Conservation (phyloP, 108 stramenopile species). For the Parietichytrium sp. region DNA sequence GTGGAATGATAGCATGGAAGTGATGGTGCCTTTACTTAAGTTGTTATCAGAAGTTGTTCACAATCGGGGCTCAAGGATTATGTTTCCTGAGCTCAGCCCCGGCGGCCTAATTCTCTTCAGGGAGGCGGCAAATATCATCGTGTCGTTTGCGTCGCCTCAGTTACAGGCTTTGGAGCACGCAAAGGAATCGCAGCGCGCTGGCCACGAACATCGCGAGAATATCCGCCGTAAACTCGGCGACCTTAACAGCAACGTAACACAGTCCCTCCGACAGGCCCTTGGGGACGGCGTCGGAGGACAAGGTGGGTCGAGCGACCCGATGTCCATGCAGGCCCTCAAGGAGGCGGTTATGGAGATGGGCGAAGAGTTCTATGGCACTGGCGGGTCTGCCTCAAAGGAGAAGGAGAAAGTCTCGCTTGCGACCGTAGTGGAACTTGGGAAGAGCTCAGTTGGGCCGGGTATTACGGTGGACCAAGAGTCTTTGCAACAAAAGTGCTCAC, state of each 20-base stretch:
- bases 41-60: constrained; percentile 19
- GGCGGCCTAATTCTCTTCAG: constrained; percentile 36
- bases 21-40: constrained; percentile 21
- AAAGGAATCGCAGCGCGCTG: background rate
- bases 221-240: constrained; percentile 7
- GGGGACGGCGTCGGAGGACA: background rate
- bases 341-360: constrained; percentile 12
- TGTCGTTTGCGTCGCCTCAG: constrained; percentile 11
- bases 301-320: background rate
- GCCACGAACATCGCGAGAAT: constrained; percentile 19
- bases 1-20: background rate
- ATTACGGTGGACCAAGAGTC: constrained; percentile 21
- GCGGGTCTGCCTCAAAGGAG: background rate
- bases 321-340: constrained; percentile 21
- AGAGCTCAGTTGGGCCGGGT: background rate
- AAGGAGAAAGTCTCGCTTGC: background rate
- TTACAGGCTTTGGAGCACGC: background rate
- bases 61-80: constrained; percentile 21
- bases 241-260: background rate
- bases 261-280: constrained; percentile 10
- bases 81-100: background rate
- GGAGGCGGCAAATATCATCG: background rate
- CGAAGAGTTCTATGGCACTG: background rate
- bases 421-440: constrained; percentile 2
- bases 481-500: constrained; percentile 37